Base-by-base conservation (phyloP, 257 asterid species). In the Echium plantagineum region DNA sequence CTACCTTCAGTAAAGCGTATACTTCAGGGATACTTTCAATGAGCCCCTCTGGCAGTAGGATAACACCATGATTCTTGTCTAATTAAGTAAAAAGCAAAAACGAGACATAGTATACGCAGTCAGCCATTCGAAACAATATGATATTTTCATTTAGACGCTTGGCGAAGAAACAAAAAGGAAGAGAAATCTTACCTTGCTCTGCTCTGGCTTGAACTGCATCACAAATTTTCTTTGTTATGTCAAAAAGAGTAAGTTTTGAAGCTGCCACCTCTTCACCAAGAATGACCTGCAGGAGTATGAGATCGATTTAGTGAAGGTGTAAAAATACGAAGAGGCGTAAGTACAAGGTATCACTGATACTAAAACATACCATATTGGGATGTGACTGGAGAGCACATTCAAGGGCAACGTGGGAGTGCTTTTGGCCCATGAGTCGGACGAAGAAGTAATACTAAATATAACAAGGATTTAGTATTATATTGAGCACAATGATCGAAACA, bases 191-290 rank as follows among this genome's bases (percentile, higher is more conserved):
- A 86, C 99, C 99, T 81, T 81, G 89, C 70, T 72, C 94, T 20
- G 82, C 93, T 76, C 99, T 83, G 64, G 96, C 95, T 69, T 93
- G 97, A 72, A 93, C 91, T 64, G 99, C 96, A 64, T 93, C 99
- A 58, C 99, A 93, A 71, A 93, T 73, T 74, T 93, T 94, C 51
- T 89, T 81, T 21, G 97, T 89, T 72, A 93, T 81, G 81, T 93
- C 99, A 83, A 86, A 89, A 63, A 93, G 90, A 51, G 97, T 93
- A 58, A 93, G 99, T 72, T 93, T 93, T n/a, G 94, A 83, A 49
- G 94, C 90, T 74, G 94, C 94, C 68, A 93, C 96, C 78, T 93
- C 99, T 83, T 93, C 99, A 17, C 84, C 99, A 73, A 93, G 97
- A 77, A 93, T 77, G 28, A 93, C 85, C 99, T 93, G 79, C 62